phyloP scores from a whole-genome alignment of 2,329 filamentous ascomycete species.

The Aspergillus chevalieri region DNA sequence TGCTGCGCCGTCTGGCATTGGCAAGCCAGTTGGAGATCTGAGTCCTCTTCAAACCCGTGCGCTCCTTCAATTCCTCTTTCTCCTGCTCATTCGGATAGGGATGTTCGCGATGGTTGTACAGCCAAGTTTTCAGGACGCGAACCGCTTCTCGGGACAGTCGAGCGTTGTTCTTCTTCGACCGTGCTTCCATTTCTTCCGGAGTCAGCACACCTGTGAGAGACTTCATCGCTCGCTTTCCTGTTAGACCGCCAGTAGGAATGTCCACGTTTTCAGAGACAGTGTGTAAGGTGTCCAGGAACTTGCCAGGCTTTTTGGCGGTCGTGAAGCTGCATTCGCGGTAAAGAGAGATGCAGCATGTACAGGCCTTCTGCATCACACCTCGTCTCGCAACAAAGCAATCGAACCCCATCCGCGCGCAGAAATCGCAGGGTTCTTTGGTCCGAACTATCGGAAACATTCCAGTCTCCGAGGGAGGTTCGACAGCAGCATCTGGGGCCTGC shows the following conservation, averaged over 20 bases:
- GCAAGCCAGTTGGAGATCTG: slow-evolving; percentile 92
- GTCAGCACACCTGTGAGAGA: slow-evolving; percentile 31
- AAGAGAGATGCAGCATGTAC: slow-evolving; percentile 44
- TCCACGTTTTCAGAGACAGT: slow-evolving; percentile 39
- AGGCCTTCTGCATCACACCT: slow-evolving; percentile 40
- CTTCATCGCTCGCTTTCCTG: slow-evolving; percentile 36
- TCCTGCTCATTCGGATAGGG: slow-evolving; percentile 86
- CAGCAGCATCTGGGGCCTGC: slow-evolving; percentile 8
- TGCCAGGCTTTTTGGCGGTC: slow-evolving; percentile 35
- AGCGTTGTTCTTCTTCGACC: slow-evolving; percentile 59
- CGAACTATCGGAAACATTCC: slow-evolving; percentile 40
- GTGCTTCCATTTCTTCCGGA: slow-evolving; percentile 33
- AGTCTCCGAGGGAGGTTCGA: slow-evolving; percentile 18
- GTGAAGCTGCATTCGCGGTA: slow-evolving; percentile 45
- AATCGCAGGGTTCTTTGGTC: slow-evolving; percentile 41
- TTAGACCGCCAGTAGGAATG: slow-evolving; percentile 32
- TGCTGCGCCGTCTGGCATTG: slow-evolving; percentile 77
- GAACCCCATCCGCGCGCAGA: slow-evolving; percentile 41
- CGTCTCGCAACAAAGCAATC: slow-evolving; percentile 43
- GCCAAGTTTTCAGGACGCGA: slow-evolving; percentile 76
- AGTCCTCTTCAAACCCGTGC: slow-evolving; percentile 72
- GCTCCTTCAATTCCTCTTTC: slow-evolving; percentile 69
- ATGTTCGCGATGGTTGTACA: slow-evolving; percentile 70
- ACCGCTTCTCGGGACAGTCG: slow-evolving; percentile 76
- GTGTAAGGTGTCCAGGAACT: slow-evolving; percentile 40